Evolutionary conservation across 192 early-diverging fungal genomes (phyloP).

Genomic region (Coemansia sp.): DNA sequence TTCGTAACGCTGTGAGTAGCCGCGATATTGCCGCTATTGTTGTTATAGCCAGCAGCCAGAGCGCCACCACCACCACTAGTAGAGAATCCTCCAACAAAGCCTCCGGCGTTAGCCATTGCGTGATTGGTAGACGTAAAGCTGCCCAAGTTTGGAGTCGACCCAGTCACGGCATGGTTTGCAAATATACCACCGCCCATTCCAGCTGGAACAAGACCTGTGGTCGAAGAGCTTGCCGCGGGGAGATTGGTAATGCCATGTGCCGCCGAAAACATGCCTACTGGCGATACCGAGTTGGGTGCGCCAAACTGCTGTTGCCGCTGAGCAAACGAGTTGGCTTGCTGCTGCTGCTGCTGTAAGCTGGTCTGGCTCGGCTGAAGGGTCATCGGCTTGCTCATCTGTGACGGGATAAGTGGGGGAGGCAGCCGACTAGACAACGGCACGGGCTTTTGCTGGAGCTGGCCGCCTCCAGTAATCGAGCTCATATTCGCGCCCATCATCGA

Average conservation of each 20-base stretch:
- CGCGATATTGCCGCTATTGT: slow-evolving; percentile 13
- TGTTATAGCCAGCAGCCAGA: slow-evolving; percentile 17
- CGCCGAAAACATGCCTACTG: slow-evolving; percentile 25
- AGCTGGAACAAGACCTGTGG: slow-evolving; percentile 17
- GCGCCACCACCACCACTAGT: not conserved
- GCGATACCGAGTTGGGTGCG: not conserved
- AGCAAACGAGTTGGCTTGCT: slow-evolving; percentile 2
- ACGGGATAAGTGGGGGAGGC: slow-evolving; percentile 48
- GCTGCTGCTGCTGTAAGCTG: slow-evolving; percentile 14
- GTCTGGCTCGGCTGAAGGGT: slow-evolving; percentile 13
- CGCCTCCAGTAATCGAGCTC: slow-evolving; percentile 8
- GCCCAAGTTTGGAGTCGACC: slow-evolving; percentile 53
- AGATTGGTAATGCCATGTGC: slow-evolving; percentile 29
- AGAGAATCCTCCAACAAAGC: not conserved
- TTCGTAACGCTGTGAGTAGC: slow-evolving; percentile 38
- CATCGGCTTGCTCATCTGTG: slow-evolving; percentile 28
- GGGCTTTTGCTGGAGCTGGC: slow-evolving; percentile 24
- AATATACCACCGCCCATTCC: slow-evolving; percentile 22
- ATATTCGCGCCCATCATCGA: slow-evolving; percentile 12
- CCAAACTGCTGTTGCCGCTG: slow-evolving; percentile 28
- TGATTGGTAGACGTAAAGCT: slow-evolving; percentile 27
- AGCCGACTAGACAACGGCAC: slow-evolving; percentile 43
- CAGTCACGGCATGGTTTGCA: slow-evolving; percentile 32
- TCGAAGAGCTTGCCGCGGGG: slow-evolving; percentile 41
- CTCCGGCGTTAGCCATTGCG: not conserved